Base-by-base conservation (phyloP, 495 filamentous ascomycete species). In the Hypoxylon lienhwacheense region DNA sequence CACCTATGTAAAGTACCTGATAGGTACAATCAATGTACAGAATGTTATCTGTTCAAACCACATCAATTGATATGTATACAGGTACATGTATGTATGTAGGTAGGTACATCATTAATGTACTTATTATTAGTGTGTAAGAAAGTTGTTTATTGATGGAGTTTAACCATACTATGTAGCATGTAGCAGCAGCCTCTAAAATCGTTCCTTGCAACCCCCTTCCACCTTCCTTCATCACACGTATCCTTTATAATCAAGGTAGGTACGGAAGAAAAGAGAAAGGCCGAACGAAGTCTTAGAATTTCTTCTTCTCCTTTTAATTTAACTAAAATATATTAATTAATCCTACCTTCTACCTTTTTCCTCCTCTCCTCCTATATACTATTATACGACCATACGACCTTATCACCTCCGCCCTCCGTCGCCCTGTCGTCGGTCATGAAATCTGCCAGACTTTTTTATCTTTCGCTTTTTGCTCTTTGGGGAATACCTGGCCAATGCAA, bases 381-480 rank as follows among this genome's bases (percentile, higher is more conserved):
- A 34, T 46, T 56, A 55, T 61, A 61, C n/a, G n/a, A n/a, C n/a
- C n/a, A n/a, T n/a, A n/a, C n/a, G n/a, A n/a, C n/a, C n/a, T n/a
- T n/a, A n/a, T n/a, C n/a, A n/a, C n/a, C n/a, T n/a, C n/a, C n/a
- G n/a, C 42, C 43, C 47, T 42, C 35, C 35, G 52, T 42, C 11
- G 41, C 43, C 55, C 54, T 51, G n/a, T 52, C 50, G 43, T 20
- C 47, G 45, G 74, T 36, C 45, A 91, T 90, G 87, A 85, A 78
- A 61, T 75, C 85, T 33, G 77, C 81, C 43, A 81, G 80, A 61
- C 71, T 83, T 15, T 90, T 91, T 69, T 91, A 85, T 70, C 73
- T 91, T 59, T 86, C 88, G 40, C 72, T 90, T 33, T 91, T 91
- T 66, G 77, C 85, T 53, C 79, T 92, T 61, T 82, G 84, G 67